Base-by-base conservation (phyloP, 139 green algal species). In the Zygnema circumcarinatum region DNA sequence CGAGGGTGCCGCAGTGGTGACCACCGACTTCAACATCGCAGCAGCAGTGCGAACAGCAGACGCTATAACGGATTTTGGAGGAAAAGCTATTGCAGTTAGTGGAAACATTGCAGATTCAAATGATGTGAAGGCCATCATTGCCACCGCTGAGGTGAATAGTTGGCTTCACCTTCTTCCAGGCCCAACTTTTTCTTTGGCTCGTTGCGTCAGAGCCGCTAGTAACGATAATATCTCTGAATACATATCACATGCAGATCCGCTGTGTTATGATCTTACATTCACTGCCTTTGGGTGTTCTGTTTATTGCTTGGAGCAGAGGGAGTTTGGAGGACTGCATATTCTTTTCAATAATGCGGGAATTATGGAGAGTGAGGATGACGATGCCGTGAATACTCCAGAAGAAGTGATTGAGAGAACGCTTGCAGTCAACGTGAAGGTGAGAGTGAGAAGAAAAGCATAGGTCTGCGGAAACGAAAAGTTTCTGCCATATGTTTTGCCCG, bases 261-360 rank as follows among this genome's bases (percentile, higher is more conserved):
- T n/a, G n/a, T n/a, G n/a, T n/a, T n/a, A n/a, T n/a, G n/a, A n/a
- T n/a, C n/a, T n/a, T n/a, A n/a, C n/a, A n/a, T n/a, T n/a, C n/a
- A n/a, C n/a, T n/a, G n/a, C n/a, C n/a, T n/a, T n/a, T n/a, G n/a
- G n/a, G n/a, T n/a, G n/a, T n/a, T n/a, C n/a, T n/a, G n/a, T n/a
- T n/a, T n/a, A n/a, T n/a, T n/a, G n/a, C n/a, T n/a, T n/a, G n/a
- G 22, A 39, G 16, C 81, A 87, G 83, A n/a, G 40, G 22, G 72
- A 88, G 74, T 89, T 89, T 76, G 84, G 84, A 2, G 74, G 52
- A 22, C 32, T 89, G 3, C 35, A 85, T 36, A 56, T 89, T 1
- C 74, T 89, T 39, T 89, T 89, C 72, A 89, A 89, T 67, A 89
- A 89, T 67, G 84, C 84, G 41, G 84, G 84, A 2, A 81, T 89